Evolutionary conservation across 257 asterid genomes (phyloP).

Genomic region (Solanum bulbocastanum): DNA sequence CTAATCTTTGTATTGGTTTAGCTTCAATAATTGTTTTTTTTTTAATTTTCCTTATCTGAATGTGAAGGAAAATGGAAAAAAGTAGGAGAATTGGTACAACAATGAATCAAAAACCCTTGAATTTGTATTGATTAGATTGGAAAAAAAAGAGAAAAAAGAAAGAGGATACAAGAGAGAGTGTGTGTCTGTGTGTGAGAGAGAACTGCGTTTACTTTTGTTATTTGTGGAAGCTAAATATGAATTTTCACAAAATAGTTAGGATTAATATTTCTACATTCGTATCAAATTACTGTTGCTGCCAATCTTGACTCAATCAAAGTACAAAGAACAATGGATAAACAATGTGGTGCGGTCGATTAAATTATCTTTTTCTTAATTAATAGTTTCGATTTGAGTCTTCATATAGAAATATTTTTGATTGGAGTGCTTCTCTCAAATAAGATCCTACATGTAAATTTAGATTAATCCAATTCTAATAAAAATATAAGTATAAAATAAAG

Average conservation of each 20-base stretch:
- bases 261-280: background rate
- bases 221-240: background rate
- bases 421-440: too few relatives aligned
- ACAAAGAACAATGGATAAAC: background rate
- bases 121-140: constrained; percentile 12
- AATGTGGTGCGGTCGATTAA: fast-evolving
- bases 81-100: background rate
- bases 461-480: too few relatives aligned
- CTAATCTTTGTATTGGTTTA: background rate
- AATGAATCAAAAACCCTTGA: constrained; percentile 5
- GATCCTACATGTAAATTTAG: fast-evolving
- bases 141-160: background rate
- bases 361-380: too few relatives aligned
- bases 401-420: too few relatives aligned
- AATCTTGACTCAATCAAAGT: background rate
- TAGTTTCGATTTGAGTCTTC: too few relatives aligned
- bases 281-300: background rate
- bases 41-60: background rate
- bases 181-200: background rate
- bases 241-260: background rate
- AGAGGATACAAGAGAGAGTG: background rate
- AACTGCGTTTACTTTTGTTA: constrained; percentile 3
- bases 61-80: background rate
- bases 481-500: too few relatives aligned
- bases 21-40: background rate